phyloP scores from a whole-genome alignment of 176 grass and related monocot species.

The Bothriochloa decipiens region DNA sequence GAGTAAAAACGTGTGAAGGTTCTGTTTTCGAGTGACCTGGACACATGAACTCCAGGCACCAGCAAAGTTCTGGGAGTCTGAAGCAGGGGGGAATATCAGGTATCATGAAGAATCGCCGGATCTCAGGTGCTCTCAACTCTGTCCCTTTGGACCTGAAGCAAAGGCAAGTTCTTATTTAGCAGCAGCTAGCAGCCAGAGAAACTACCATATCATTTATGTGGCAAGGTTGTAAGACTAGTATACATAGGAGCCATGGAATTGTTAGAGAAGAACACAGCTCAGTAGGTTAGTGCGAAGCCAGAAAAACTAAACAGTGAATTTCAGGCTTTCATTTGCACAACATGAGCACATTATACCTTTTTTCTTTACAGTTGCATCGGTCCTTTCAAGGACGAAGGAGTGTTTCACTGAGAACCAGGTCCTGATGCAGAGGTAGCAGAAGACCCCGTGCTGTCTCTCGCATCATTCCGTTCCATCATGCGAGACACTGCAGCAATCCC shows the following conservation, averaged over 20 bases:
- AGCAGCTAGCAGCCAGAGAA: neutral
- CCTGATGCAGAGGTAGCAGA: conserved; percentile 44
- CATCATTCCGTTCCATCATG: conserved; percentile 71
- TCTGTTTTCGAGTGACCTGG: neutral
- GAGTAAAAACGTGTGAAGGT: neutral
- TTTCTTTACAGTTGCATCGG: neutral
- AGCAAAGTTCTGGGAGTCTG: too few relatives aligned
- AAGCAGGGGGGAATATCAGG: too few relatives aligned
- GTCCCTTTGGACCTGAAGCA: conserved; percentile 31
- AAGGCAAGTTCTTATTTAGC: neutral
- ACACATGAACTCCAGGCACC: too few relatives aligned
- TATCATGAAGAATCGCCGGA: conserved; percentile 29
- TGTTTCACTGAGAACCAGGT: conserved; percentile 49
- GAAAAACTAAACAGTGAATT: neutral
- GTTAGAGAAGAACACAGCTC: neutral
- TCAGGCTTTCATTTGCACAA: neutral
- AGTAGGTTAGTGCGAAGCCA: neutral
- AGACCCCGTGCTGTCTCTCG: conserved; percentile 44
- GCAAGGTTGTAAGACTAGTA: neutral
- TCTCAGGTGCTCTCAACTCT: conserved; percentile 31
- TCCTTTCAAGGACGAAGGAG: neutral
- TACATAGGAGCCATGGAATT: neutral
- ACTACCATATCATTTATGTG: neutral
- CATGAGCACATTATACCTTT: conserved; percentile 21
- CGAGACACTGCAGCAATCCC: conserved; percentile 70